Conservation (phyloP, 2,329 filamentous ascomycete species). For the Dendrostoma leiphaemia region DNA sequence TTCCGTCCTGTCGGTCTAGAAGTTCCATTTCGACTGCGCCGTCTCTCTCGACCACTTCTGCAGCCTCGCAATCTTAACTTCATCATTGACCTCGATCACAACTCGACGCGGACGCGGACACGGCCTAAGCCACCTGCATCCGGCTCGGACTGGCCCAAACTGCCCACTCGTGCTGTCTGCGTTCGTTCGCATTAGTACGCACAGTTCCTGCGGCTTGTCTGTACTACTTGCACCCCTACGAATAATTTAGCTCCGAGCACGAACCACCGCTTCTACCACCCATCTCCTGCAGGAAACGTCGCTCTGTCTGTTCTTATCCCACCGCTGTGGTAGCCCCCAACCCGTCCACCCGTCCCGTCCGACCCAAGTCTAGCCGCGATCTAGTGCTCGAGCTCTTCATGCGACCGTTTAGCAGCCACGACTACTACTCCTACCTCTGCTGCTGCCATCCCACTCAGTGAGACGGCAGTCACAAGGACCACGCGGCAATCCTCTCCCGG, state of each 20-base stretch:
- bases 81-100: no score
- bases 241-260: not conserved
- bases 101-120: not conserved
- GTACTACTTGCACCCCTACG: not conserved
- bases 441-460: no score
- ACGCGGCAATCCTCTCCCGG: not conserved
- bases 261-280: not conserved
- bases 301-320: not conserved
- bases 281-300: not conserved
- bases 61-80: no score
- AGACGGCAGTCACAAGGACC: not conserved
- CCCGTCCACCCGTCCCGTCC: slow-evolving; percentile 1
- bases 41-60: slow-evolving; percentile 3
- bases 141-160: not conserved
- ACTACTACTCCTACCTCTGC: not conserved
- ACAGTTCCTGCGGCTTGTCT: not conserved
- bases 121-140: not conserved
- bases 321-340: not conserved
- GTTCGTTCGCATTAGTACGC: not conserved
- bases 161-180: not conserved
- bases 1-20: not conserved
- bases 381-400: not conserved
- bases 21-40: not conserved
- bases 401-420: not conserved
- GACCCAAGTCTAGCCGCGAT: not conserved